phyloP scores from a whole-genome alignment of 2,329 filamentous ascomycete species.

The Colletotrichum sp. region DNA sequence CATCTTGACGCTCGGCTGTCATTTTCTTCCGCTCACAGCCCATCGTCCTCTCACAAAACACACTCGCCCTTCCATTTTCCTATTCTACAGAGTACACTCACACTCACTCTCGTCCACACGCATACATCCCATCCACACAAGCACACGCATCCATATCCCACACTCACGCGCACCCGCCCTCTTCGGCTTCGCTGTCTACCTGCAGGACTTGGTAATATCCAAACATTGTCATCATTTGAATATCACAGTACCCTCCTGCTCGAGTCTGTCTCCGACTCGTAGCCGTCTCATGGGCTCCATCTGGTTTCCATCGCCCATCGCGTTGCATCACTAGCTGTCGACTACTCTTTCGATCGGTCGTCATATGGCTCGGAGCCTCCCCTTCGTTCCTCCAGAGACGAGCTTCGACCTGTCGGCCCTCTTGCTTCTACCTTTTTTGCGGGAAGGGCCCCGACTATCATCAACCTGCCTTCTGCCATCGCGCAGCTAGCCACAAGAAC shows the following conservation, averaged over 20 bases:
- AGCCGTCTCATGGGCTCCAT: conserved; percentile 13
- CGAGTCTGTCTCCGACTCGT: background rate
- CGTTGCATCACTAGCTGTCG: background rate
- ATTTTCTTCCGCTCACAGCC: background rate
- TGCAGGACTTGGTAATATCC: background rate
- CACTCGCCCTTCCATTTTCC: background rate
- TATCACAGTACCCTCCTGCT: background rate
- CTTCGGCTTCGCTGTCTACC: background rate
- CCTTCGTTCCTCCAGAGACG: conserved; percentile 10
- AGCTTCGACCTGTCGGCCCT: conserved; percentile 15
- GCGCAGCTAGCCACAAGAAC: conserved; percentile 8
- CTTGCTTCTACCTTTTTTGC: conserved; percentile 16
- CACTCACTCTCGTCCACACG: background rate
- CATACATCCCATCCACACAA: background rate
- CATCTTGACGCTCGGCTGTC: conserved; percentile 5
- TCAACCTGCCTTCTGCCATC: background rate
- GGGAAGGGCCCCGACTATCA: conserved; percentile 20
- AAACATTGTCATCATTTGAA: background rate
- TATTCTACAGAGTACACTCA: background rate
- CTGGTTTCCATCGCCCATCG: background rate
- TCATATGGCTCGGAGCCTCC: conserved; percentile 12
- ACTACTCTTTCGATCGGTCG: background rate
- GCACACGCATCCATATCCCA: background rate
- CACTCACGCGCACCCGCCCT: background rate
- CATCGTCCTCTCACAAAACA: background rate